Evolutionary conservation across 2,329 filamentous ascomycete genomes (phyloP).

Genomic region (Sordariomycetes sp.): DNA sequence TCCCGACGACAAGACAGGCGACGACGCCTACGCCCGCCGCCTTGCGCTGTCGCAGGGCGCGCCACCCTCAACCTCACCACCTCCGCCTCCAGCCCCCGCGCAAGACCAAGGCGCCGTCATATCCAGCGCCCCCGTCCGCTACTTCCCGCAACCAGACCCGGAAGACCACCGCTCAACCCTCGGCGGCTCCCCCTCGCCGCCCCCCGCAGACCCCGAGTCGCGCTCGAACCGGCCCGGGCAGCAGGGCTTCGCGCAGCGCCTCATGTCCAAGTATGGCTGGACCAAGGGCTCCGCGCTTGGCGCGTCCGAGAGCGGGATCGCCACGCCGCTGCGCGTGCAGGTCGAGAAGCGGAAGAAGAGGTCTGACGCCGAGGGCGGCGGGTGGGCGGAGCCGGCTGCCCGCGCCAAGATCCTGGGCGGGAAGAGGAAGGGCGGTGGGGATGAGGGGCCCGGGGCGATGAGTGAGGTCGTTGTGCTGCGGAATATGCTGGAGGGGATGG

Average conservation of each 20-base stretch:
- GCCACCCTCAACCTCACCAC: slow-evolving; percentile 18
- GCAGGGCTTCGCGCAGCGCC: slow-evolving; percentile 71
- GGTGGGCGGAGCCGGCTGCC: slow-evolving; percentile 54
- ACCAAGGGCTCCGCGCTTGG: slow-evolving; percentile 80
- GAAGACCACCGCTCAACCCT: slow-evolving; percentile 36
- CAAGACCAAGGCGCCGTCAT: slow-evolving; percentile 40
- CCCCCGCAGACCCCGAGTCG: slow-evolving; percentile 27
- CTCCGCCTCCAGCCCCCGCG: slow-evolving; percentile 23
- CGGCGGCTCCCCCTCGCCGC: slow-evolving; percentile 33
- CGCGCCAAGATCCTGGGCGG: slow-evolving; percentile 76
- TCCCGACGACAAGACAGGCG: slow-evolving; percentile 51
- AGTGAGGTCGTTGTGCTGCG: slow-evolving; percentile 72
- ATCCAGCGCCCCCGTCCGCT: slow-evolving; percentile 68
- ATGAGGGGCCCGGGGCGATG: slow-evolving; percentile 56
- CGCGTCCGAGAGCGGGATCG: slow-evolving; percentile 70
- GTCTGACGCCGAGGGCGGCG: slow-evolving; percentile 67
- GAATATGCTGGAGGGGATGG: slow-evolving; percentile 79
- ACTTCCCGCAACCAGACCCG: slow-evolving; percentile 38
- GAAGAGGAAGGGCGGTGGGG: slow-evolving; percentile 34
- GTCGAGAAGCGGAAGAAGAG: slow-evolving; percentile 79
- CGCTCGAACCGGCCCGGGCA: slow-evolving; percentile 63
- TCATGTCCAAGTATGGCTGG: slow-evolving; percentile 94
- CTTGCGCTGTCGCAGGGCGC: slow-evolving; percentile 41
- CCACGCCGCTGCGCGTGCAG: slow-evolving; percentile 72
- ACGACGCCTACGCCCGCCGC: slow-evolving; percentile 59